Evolutionary conservation across 352 stramenopile species (phyloP), one percentile per base, ranked within the genome.

Genomic region (Blastocystis sp.): DNA sequence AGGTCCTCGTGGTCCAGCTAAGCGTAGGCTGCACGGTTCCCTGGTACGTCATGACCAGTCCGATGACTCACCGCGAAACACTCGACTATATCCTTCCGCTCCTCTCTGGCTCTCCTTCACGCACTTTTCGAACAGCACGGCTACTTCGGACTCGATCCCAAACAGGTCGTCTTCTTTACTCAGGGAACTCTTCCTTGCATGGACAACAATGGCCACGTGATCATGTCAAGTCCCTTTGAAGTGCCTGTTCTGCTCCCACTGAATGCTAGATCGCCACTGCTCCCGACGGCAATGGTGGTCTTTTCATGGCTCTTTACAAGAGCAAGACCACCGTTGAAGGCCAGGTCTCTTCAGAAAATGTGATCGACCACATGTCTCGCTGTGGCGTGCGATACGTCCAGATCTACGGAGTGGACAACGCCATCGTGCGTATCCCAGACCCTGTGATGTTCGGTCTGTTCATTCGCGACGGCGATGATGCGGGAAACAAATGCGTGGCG

Each of bases 321-420:
- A 85, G 73, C 54, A 6, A 45, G 8, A 24, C 62, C 13, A 85
- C 73, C 34, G 47, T 89, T 20, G 41, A 78, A 20, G 78, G 78
- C 47, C 16, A 30, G 16, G 30, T 20, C 34, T 53, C 47, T 2
- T 16, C 24, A 4, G 39, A 16, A 0, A 47, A 24, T 41, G 54
- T 89, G 41, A 90, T 96, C 6, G 90, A 90, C 18, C 78, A 91
- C 0, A 90, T 96, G 64, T 82, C 91, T 47, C n/a, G 87, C 16
- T n/a, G 56, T 16, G 93, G 93, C 18, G 93, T 95, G 53, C 91
- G 95, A 85, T 95, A 94, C 73, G 75, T 96, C 55, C 94, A 96
- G 73, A 93, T 95, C 18, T 95, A 95, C 90, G 95, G 93, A 0
- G 93, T 96, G 5, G 94, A 96, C 89, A 96, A 96, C 82, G 93